phyloP scores from a whole-genome alignment of 352 stramenopile genomes.

The Pythium periplocum region DNA sequence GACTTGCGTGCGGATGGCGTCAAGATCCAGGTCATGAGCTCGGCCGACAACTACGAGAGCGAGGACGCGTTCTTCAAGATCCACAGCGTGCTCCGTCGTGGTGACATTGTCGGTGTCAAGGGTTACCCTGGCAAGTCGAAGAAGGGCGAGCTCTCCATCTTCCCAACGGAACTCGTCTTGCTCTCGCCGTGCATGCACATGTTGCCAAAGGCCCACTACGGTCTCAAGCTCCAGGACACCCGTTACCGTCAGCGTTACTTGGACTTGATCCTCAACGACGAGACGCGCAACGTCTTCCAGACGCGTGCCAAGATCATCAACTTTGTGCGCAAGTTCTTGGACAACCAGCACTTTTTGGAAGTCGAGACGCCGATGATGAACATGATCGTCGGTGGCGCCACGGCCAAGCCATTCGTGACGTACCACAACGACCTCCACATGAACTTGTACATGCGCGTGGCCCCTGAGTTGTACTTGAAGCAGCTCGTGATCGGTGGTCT shows the following conservation, averaged over 20 bases:
- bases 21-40: conserved; percentile 98
- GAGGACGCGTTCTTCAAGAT: conserved; percentile 69
- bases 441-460: conserved; percentile 96
- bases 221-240: conserved; percentile 68
- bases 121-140: conserved; percentile 96
- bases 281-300: conserved; percentile 91
- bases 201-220: conserved; percentile 71
- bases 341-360: conserved; percentile 94
- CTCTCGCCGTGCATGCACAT: conserved; percentile 85
- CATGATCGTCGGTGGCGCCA: conserved; percentile 92
- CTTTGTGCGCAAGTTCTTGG: conserved; percentile 91
- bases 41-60: conserved; percentile 57
- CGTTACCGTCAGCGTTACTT: conserved; percentile 93
- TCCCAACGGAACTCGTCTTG: conserved; percentile 80
- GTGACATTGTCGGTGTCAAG: conserved; percentile 95
- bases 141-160: conserved; percentile 97
- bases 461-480: conserved; percentile 98
- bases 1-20: conserved; percentile 93
- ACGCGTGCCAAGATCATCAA: conserved; percentile 93
- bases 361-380: conserved; percentile 98
- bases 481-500: conserved; percentile 97
- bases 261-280: conserved; percentile 96
- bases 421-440: conserved; percentile 96
- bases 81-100: conserved; percentile 88
- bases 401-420: conserved; percentile 97